These are phyloP conservation scores for Pyricularia sp. DNA, from an alignment of 2,329 filamentous ascomycete genomes.

Conservation along the genomic window DNA sequence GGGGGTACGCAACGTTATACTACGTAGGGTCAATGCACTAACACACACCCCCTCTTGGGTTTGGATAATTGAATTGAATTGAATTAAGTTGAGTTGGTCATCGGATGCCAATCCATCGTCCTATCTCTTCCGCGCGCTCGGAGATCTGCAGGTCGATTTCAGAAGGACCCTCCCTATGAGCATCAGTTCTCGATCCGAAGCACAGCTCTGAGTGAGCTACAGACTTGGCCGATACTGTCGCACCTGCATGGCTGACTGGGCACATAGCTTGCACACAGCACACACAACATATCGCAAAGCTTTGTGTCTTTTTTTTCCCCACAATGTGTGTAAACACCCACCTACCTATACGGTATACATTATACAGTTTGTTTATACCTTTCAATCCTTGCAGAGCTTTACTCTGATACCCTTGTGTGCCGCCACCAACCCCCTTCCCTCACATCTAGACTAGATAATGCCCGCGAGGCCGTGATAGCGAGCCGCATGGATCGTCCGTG, in stretches of 20 bases:
- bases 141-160: not conserved
- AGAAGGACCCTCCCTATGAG: not conserved
- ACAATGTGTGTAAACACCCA: too few species aligned
- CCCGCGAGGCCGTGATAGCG: not conserved
- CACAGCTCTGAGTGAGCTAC: not conserved
- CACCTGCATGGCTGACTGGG: not conserved
- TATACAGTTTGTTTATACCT: not conserved
- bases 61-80: not conserved
- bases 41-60: not conserved
- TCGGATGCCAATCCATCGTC: not conserved
- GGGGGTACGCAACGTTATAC: too few species aligned
- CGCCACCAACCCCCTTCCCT: not conserved
- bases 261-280: too few species aligned
- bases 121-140: not conserved
- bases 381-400: not conserved
- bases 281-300: not conserved
- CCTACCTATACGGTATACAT: too few species aligned
- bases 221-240: not conserved
- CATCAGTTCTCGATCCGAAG: not conserved
- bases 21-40: not conserved
- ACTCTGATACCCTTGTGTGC: not conserved
- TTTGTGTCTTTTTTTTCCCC: too few species aligned
- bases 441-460: not conserved
- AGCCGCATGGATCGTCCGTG: not conserved
- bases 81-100: not conserved